A percentile compares a stretch with the other conserved stretches of the same genome.
phyloP scores from a whole-genome alignment of 2,329 filamentous ascomycete genomes.

The Alternaria sp. region DNA sequence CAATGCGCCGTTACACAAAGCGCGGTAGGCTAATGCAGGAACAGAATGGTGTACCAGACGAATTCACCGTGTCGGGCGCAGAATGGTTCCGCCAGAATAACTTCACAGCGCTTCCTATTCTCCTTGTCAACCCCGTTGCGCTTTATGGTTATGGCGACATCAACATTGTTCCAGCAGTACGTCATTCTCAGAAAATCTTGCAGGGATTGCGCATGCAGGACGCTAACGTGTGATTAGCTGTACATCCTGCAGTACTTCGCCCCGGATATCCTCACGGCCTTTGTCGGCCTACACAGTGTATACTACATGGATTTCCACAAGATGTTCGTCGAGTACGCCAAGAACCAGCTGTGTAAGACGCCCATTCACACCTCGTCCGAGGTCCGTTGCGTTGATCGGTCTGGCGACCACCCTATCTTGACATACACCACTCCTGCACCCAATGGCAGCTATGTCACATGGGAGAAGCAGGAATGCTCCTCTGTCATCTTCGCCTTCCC shows the following conservation, averaged over 20 bases:
- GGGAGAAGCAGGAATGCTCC: constrained; percentile 47
- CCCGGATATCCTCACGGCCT: constrained; percentile 49
- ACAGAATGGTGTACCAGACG: constrained; percentile 49
- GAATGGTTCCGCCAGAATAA: constrained; percentile 50
- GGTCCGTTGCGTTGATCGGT: constrained; percentile 49
- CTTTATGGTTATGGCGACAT: constrained; percentile 52
- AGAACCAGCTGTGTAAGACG: constrained; percentile 43
- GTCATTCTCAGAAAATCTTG: constrained; percentile 29
- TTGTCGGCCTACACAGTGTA: constrained; percentile 47
- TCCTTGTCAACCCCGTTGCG: constrained; percentile 49
- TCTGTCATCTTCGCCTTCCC: constrained; percentile 50
- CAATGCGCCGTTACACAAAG: constrained; percentile 16
- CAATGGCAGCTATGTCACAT: constrained; percentile 39
- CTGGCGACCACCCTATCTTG: constrained; percentile 43
- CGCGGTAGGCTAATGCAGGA: constrained; percentile 24
- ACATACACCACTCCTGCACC: constrained; percentile 42
- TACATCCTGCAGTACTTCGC: constrained; percentile 52
- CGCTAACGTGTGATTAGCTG: constrained; percentile 46
- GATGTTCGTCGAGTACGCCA: constrained; percentile 45
- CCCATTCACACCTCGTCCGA: constrained; percentile 45
- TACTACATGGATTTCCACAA: constrained; percentile 52
- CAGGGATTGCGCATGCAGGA: constrained; percentile 33
- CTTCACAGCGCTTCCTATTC: constrained; percentile 46
- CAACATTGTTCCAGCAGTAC: constrained; percentile 49
- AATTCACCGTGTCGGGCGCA: constrained; percentile 46